Base-by-base conservation (phyloP, 2,329 filamentous ascomycete species). In the Coccinonectria pachysandricola region DNA sequence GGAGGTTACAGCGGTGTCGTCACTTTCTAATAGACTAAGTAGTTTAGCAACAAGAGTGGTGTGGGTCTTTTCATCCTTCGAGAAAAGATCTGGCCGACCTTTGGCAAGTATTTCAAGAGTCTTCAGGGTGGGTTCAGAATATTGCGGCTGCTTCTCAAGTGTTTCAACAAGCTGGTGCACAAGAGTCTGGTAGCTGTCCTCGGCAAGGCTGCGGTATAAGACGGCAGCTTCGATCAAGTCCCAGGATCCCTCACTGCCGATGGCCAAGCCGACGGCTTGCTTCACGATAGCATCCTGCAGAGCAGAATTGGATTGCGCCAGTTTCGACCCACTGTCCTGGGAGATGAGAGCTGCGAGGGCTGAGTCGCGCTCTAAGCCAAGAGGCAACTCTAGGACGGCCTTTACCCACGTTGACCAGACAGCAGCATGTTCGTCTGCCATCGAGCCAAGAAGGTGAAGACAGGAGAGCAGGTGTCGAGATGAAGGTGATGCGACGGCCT, bases 401-500 rank as follows among this genome's bases (percentile, higher is more conserved):
- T 55, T 45, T 0, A 64, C 45, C 43, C 68, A 64, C 0, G 49
- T 40, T 13, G 47, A 52, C 67, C 68, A 74, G 1, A 64, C 50
- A 2, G 38, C 35, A 7, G 50, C 45, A 26, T 65, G 68, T 0
- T 49, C 43, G 0, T 42, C 39, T 1, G 53, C 52, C 10, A 60
- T 56, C 15, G 58, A 48, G 2, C 67, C 64, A 20, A 76, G 58
- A 1, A 67, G 52, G 24, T 75, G 67, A 0, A 93, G 58, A 8
- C 75, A 71, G 1, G 75, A 69, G 6, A 86, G 59, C 0, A 94
- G 52, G 26, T 77, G 68, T 2, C 68, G 53, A 0, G 73, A 71
- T 1, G 84, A 87, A 0, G 80, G 71, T 0, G 83, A 86, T 2
- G 67, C 54, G 3, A 87, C 54, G 10, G 91, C 56, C 2, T 60